Evolutionary conservation across 2,329 filamentous ascomycete species (phyloP).

Genomic region (Xylariaceae sp.): DNA sequence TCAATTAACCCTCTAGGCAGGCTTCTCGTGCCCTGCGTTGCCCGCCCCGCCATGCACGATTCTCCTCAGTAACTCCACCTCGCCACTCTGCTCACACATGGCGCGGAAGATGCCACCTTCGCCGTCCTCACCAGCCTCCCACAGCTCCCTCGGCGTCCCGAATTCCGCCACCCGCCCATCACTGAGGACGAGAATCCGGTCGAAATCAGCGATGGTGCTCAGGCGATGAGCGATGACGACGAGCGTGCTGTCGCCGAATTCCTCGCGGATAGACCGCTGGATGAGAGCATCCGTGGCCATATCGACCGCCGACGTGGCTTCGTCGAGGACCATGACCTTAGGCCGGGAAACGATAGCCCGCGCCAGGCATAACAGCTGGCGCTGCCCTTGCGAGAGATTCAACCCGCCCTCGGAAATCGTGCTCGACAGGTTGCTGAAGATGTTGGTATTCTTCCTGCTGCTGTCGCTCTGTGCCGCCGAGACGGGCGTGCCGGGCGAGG

Average conservation of each 20-base stretch:
- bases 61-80: conserved; percentile 17
- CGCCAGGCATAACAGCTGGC: conserved; percentile 71
- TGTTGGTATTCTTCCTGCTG: conserved; percentile 54
- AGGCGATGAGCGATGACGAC: conserved; percentile 73
- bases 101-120: conserved; percentile 17
- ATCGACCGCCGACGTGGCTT: conserved; percentile 74
- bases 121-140: conserved; percentile 36
- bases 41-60: conserved; percentile 17
- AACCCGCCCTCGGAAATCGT: conserved; percentile 67
- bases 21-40: background rate
- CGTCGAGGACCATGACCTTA: conserved; percentile 75
- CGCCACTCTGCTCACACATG: conserved; percentile 25
- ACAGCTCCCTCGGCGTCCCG: conserved; percentile 59
- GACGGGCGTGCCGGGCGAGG: conserved; percentile 34
- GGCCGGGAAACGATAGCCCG: conserved; percentile 68
- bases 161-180: conserved; percentile 66
- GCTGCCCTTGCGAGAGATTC: conserved; percentile 72
- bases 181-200: conserved; percentile 66
- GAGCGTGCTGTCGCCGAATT: conserved; percentile 62
- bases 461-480: conserved; percentile 30
- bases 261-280: conserved; percentile 67
- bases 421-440: conserved; percentile 59
- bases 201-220: conserved; percentile 73
- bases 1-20: background rate
- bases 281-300: conserved; percentile 72